Evolutionary conservation across 805 yeast genomes (phyloP).

Genomic region (Diddensiella caesifluorescens): DNA sequence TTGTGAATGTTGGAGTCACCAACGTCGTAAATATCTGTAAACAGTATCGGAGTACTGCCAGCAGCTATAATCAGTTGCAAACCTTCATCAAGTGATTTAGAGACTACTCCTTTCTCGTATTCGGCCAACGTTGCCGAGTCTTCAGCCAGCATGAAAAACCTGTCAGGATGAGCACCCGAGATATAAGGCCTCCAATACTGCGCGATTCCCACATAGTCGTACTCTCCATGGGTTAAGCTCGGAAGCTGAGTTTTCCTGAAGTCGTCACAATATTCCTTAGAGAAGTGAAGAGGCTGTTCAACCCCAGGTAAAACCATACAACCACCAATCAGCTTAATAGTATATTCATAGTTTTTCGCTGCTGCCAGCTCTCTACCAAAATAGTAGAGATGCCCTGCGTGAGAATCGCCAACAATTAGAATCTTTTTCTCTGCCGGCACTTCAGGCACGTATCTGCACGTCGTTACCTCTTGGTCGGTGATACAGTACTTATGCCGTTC

Average conservation of each 20-base stretch:
- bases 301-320: too few relatives aligned
- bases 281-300: slow-evolving; percentile 2
- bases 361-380: too few relatives aligned
- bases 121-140: neutral
- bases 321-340: too few relatives aligned
- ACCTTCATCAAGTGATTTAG: neutral
- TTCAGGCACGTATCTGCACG: too few relatives aligned
- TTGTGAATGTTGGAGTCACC: too few relatives aligned
- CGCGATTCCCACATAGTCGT: neutral
- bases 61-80: slow-evolving; percentile 1
- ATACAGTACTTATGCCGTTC: too few relatives aligned
- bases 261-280: slow-evolving; percentile 1
- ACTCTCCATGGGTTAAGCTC: neutral
- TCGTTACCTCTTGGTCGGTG: too few relatives aligned
- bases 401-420: too few relatives aligned
- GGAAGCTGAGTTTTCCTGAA: slow-evolving; percentile 3
- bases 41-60: slow-evolving; percentile 1
- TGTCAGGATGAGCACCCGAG: slow-evolving; percentile 4
- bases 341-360: too few relatives aligned
- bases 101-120: neutral
- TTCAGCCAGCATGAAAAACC: slow-evolving; percentile 3
- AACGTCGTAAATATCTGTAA: too few relatives aligned
- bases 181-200: slow-evolving; percentile 5
- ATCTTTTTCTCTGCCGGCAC: too few relatives aligned
- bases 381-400: too few relatives aligned